These are phyloP conservation scores for Verbena officinalis DNA, from an alignment of 257 asterid species.

Conservation along the genomic window DNA sequence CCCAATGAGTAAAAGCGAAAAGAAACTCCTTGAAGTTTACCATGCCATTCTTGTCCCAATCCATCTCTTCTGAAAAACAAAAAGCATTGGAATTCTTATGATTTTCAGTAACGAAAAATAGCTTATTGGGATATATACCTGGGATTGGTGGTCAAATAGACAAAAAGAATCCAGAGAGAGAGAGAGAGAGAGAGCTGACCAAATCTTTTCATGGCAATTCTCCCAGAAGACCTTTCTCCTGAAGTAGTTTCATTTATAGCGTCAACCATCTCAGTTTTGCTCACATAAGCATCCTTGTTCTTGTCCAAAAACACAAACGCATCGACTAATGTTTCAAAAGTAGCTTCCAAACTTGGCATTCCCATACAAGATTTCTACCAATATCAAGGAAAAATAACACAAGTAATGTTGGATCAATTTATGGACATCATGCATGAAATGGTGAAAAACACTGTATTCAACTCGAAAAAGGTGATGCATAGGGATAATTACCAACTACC, in stretches of 20 bases:
- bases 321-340: conserved; percentile 68
- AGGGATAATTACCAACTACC: too few relatives aligned
- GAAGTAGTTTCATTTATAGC: conserved; percentile 74
- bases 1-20: conserved; percentile 77
- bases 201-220: conserved; percentile 88
- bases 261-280: conserved; percentile 77
- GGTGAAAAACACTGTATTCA: too few relatives aligned
- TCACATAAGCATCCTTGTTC: conserved; percentile 84
- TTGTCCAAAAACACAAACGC: conserved; percentile 79
- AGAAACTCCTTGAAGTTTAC: conserved; percentile 77
- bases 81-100: background rate
- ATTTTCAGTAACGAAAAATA: background rate
- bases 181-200: conserved; percentile 46
- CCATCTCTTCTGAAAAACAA: conserved; percentile 71
- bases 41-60: conserved; percentile 76
- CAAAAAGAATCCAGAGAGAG: background rate
- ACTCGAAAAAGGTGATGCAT: too few relatives aligned
- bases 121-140: background rate
- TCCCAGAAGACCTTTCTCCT: conserved; percentile 87
- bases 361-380: conserved; percentile 58
- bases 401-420: background rate
- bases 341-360: conserved; percentile 60
- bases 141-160: background rate
- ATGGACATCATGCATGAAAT: too few relatives aligned
- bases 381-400: conserved; percentile 40